Base-by-base conservation (phyloP, 1,284 basidiomycete species). In the Tilletia setariae region DNA sequence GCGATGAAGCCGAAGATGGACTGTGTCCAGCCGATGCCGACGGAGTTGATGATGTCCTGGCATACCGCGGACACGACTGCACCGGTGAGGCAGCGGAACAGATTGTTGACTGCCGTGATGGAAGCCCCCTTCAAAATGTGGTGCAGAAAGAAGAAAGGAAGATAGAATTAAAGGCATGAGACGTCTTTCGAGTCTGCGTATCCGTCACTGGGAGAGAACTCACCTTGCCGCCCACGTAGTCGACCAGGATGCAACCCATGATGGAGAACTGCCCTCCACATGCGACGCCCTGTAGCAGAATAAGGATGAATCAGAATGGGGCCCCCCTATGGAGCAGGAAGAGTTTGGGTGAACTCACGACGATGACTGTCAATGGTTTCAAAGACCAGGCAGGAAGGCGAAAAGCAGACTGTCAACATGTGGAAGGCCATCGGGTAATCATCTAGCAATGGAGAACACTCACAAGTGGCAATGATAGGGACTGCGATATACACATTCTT, bases 41-140 rank as follows among this genome's bases (percentile, higher is more conserved):
- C 51, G 6, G 23, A 19, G 51, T 53, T 53, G 51, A 53, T 53
- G 51, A 53, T 53, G 51, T 53, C 21, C 51, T 53, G 51, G n/a
- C 21, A 21, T 28, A 53, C 51, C 13, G 51, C 51, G 51, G 51
- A 53, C 21, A 53, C 51, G 21, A 53, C 15, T 19, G 51, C 51
- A 4, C 51, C 51, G 6, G 51, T 25, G 8, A 53, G 21, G 51
- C 51, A 53, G 0, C 51, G 51, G 51, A 53, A 53, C 11, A 53
- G 51, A 9, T 53, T 53, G 51, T 53, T 53, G n/a, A 53, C 51
- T 19, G 51, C 51, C 51, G 51, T 53, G 51, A 53, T 53, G 51
- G 51, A 53, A 28, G 51, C 51, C 2, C 51, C 51, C 51, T 53
- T 6, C 6, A 11, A 40, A 40, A 40, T 4, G 11, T 11, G 35